phyloP scores from a whole-genome alignment of 2,329 filamentous ascomycete genomes.

The Fusarium sp. region DNA sequence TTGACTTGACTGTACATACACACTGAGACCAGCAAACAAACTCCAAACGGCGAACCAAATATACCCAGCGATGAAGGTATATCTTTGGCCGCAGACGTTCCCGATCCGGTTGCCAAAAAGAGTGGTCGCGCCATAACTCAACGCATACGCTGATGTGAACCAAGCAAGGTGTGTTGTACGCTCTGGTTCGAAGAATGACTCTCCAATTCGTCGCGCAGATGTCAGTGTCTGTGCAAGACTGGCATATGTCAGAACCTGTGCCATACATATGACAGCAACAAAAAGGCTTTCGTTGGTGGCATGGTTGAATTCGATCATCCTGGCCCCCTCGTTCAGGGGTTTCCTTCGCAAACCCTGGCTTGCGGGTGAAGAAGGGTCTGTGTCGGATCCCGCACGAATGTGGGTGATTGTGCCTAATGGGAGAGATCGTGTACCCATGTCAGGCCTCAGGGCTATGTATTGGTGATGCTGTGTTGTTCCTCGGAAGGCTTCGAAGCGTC shows the following conservation, averaged over 20 bases:
- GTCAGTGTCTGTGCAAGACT: conserved; percentile 38
- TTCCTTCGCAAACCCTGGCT: conserved; percentile 34
- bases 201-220: conserved; percentile 29
- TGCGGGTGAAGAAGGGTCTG: conserved; percentile 10
- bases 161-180: conserved; percentile 35
- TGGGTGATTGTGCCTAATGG: conserved; percentile 34
- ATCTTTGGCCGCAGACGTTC: conserved; percentile 36
- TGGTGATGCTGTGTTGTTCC: conserved; percentile 32
- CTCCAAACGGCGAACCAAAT: conserved; percentile 42
- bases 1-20: conserved; percentile 21
- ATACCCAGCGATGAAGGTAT: conserved; percentile 35
- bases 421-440: conserved; percentile 23
- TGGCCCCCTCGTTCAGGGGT: conserved; percentile 36
- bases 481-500: conserved; percentile 38
- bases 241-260: conserved; percentile 37
- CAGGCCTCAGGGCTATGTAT: conserved; percentile 35
- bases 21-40: conserved; percentile 34
- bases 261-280: conserved; percentile 39
- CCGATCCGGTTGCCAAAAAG: conserved; percentile 39
- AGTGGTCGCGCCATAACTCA: conserved; percentile 32
- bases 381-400: conserved; percentile 33
- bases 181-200: conserved; percentile 36
- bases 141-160: conserved; percentile 38
- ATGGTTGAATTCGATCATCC: conserved; percentile 39
- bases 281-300: conserved; percentile 40